Base-by-base conservation (phyloP, 306 rosid genomes). In the Trichosanthes cucumerina region DNA sequence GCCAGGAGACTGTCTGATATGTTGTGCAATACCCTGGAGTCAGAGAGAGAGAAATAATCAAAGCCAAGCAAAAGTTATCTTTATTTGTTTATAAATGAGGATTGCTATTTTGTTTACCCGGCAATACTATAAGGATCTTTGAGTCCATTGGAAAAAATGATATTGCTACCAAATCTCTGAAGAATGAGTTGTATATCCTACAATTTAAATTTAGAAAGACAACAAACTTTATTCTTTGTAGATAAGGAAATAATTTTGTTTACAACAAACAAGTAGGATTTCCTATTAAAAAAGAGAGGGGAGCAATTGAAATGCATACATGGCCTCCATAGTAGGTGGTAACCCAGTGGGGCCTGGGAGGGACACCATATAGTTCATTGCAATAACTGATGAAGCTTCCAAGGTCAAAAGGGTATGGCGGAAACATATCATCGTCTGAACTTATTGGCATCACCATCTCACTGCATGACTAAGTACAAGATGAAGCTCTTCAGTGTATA, bases 111-210 rank as follows among this genome's bases (percentile, higher is more conserved):
- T 52, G 43, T 49, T 81, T 87, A 90, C 94, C 92, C 91, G 81
- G 88, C 90, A 39, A 63, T 82, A 43, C 94, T 87, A 3, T 75
- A 91, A 64, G 94, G 94, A 75, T 91, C 92, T 86, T 58, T 83
- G 8, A 91, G 81, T 50, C 94, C 97, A 81, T 91, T 91, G 1
- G 92, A 90, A 90, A 91, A 90, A 52, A 90, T 87, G 19, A 91
- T 90, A 81, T 88, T 88, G 87, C 94, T 87, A 1, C 81, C 92
- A 59, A 90, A 91, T 39, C 63, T 86, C 12, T 78, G 80, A 50
- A 91, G 94, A 9, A 82, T 62, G 79, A 83, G 44, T 69, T 87
- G 83, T 77, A 87, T 78, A 80, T 88, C 84, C 94, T 92, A 86
- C 74, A 77, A 65, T 58, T 31, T 41, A 23, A 46, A 70, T 77